A percentile compares a stretch with the other conserved stretches of the same genome.
Evolutionary conservation across 1,139 yeast species (phyloP).

Genomic region (Lodderomyces theae): DNA sequence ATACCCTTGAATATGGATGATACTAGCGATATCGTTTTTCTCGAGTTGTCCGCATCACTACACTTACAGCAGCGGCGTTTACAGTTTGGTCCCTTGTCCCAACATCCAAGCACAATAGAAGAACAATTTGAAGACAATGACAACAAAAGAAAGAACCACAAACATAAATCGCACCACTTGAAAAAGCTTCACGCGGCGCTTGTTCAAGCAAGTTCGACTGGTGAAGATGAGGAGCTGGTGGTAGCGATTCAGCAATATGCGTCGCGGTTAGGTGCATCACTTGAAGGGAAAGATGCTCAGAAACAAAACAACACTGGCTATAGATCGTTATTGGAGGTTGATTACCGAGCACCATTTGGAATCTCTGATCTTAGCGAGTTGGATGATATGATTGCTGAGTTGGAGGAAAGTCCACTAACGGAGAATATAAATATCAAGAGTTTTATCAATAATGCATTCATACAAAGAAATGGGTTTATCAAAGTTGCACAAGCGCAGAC

Average conservation of each 20-base stretch:
- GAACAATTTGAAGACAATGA: background rate
- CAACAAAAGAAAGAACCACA: background rate
- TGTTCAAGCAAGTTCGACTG: background rate
- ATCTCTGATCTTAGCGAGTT: constrained; percentile 40
- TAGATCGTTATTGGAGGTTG: constrained; percentile 26
- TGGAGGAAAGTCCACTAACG: constrained; percentile 32
- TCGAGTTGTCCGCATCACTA: background rate
- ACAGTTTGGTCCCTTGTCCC: background rate
- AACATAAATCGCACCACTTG: background rate
- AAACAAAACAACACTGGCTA: background rate
- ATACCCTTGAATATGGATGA: background rate
- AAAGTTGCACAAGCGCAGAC: constrained; percentile 4
- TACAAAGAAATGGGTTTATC: constrained; percentile 8
- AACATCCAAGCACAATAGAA: background rate
- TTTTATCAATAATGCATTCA: constrained; percentile 13
- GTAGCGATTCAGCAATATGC: constrained; percentile 12
- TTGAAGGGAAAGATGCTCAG: constrained; percentile 6
- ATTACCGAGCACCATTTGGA: constrained; percentile 21
- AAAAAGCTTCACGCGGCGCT: constrained; percentile 1
- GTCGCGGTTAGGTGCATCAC: constrained; percentile 6
- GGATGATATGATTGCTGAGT: constrained; percentile 51
- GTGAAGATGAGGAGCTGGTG: background rate
- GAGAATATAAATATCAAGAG: constrained; percentile 22
- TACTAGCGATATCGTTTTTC: background rate
- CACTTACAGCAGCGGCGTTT: background rate